Base-by-base conservation (phyloP, 306 rosid genomes). In the Dryas alaskensis region DNA sequence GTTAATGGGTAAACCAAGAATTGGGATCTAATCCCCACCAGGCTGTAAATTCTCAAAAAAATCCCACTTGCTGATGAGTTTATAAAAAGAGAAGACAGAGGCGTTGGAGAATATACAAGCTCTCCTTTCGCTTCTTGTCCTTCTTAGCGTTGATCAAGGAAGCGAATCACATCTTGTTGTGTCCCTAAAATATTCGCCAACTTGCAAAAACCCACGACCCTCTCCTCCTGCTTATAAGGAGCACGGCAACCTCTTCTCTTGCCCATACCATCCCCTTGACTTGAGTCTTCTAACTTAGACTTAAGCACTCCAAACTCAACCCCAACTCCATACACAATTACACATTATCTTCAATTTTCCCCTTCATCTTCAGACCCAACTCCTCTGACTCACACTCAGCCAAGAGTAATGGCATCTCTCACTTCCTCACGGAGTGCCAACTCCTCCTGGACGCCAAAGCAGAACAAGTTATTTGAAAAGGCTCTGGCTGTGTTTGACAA, bases 401-500 rank as follows among this genome's bases (percentile, higher is more conserved):
- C 6, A 53, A 37, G 8, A 61, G 65, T 7, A 31, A 83, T 86
- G 90, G 82, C 90, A 65, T 65, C 80, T 8, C 46, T 73, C 63
- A 72, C 60, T 17, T 58, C 79, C 55, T 72, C 90, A 12, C 64
- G 78, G 11, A 65, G 67, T 31, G 57, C 77, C 8, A 70, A 68
- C 69, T 69, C 84, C 77, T 52, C 80, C 37, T 93, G 98, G 98
- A 93, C 97, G 44, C 76, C 83, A 42, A 89, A 88, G 83, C 93
- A 93, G 80, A 91, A 93, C 76, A 85, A 82, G 65, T 84, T 83
- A 50, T 93, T 93, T 73, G 98, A 93, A 81, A 86, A 83, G 78
- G 97, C 98, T 39, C 96, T 93, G 67, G 98, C 94, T 5, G 87
- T 88, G 19, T 88, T 84, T 74, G 96, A 86, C 60, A 91, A 92